phyloP scores from a whole-genome alignment of 2,329 filamentous ascomycete species.

The Polychaeton citri region DNA sequence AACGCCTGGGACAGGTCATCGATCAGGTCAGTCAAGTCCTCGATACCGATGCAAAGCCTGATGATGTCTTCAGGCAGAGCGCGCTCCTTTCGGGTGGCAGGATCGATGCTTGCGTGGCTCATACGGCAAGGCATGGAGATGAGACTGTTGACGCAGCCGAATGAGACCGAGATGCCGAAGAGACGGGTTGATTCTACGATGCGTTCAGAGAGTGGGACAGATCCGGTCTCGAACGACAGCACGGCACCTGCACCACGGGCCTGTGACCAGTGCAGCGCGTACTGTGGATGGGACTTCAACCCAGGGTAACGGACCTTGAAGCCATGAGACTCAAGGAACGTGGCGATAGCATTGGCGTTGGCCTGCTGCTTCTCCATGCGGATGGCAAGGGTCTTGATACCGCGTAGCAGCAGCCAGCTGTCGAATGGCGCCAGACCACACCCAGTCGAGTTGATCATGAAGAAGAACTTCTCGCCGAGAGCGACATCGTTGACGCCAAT shows the following conservation, averaged over 20 bases:
- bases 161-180: constrained; percentile 93
- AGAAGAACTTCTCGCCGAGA: constrained; percentile 82
- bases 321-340: constrained; percentile 79
- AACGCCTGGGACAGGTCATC: constrained; percentile 85
- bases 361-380: constrained; percentile 98
- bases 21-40: constrained; percentile 81
- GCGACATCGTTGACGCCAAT: constrained; percentile 75
- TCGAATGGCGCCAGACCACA: constrained; percentile 92
- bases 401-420: constrained; percentile 86
- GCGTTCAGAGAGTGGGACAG: constrained; percentile 67
- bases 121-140: constrained; percentile 99
- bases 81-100: constrained; percentile 76
- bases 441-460: constrained; percentile 92
- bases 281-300: constrained; percentile 87
- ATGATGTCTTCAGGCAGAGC: constrained; percentile 97
- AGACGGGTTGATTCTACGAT: constrained; percentile 88
- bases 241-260: constrained; percentile 89
- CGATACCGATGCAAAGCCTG: constrained; percentile 87
- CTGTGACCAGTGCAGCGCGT: constrained; percentile 91
- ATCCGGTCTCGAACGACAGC: constrained; percentile 89
- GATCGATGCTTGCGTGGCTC: constrained; percentile 97
- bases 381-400: constrained; percentile 90
- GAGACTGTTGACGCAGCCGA: constrained; percentile 94
- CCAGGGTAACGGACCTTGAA: constrained; percentile 95
- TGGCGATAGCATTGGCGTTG: constrained; percentile 80